Evolutionary conservation across 208 protist species (phyloP).

Genomic region (Wallacemonas sp.): DNA sequence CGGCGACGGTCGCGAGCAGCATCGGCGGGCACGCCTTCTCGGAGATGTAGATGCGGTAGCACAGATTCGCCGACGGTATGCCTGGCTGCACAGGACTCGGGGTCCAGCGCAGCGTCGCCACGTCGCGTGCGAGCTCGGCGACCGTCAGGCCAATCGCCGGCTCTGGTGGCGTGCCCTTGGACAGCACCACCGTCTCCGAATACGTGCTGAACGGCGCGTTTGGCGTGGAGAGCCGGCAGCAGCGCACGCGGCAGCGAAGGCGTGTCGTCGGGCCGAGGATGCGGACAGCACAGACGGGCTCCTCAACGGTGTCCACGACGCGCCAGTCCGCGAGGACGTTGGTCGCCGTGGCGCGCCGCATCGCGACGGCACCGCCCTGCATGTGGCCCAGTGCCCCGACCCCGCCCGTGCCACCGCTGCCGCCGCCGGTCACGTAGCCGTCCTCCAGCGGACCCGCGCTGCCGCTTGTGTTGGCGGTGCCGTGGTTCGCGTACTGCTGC

Average conservation of each 20-base stretch:
- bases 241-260: constrained; percentile 86
- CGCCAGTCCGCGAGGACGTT: constrained; percentile 52
- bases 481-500: constrained; percentile 36
- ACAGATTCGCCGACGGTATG: background rate
- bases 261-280: constrained; percentile 50
- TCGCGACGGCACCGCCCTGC: constrained; percentile 1
- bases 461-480: background rate
- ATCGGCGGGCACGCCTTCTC: constrained; percentile 31
- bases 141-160: constrained; percentile 64
- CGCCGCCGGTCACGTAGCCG: constrained; percentile 9
- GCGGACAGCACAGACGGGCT: constrained; percentile 69
- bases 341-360: constrained; percentile 13
- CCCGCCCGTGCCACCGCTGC: too few relatives aligned
- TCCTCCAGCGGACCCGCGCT: constrained; percentile 8
- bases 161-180: constrained; percentile 79
- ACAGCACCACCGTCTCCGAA: constrained; percentile 68
- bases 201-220: constrained; percentile 62
- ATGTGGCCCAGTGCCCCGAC: background rate
- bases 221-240: constrained; percentile 16
- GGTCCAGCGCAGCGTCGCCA: constrained; percentile 74
- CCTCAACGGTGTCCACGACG: constrained; percentile 72
- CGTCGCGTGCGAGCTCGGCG: constrained; percentile 49
- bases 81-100: constrained; percentile 10
- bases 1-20: constrained; percentile 28
- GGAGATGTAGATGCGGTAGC: constrained; percentile 73